These are phyloP conservation scores for Ocimum tenuiflorum DNA, from an alignment of 257 asterid genomes.

Conservation along the genomic window DNA sequence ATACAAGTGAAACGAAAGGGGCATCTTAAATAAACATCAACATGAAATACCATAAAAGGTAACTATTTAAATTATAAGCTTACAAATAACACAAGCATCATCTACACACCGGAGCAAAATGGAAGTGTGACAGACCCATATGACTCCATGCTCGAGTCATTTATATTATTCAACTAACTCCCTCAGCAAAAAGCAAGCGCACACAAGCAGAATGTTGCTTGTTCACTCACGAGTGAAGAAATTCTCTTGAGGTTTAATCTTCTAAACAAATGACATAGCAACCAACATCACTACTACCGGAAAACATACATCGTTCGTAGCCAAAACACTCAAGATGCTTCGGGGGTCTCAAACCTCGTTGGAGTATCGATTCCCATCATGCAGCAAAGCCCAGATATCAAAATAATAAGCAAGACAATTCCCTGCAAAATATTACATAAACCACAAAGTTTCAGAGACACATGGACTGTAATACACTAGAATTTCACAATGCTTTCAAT, in stretches of 20 bases:
- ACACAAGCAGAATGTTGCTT: conserved; percentile 19
- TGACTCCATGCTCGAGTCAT: conserved; percentile 14
- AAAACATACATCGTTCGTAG: conserved; percentile 14
- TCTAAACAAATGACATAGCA: conserved; percentile 23
- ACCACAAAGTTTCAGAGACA: conserved; percentile 1
- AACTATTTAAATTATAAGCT: neutral
- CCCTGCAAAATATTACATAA: conserved; percentile 48
- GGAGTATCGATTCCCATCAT: conserved; percentile 99
- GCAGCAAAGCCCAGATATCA: conserved; percentile 96
- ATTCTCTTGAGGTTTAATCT: conserved; percentile 4
- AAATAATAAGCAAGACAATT: conserved; percentile 70
- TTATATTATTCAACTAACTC: conserved; percentile 23
- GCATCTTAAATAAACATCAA: neutral
- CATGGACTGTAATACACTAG: neutral
- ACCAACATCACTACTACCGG: conserved; percentile 13
- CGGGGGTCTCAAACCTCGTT: conserved; percentile 86
- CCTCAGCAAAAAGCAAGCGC: neutral
- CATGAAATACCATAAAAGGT: neutral
- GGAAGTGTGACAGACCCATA: conserved; percentile 8
- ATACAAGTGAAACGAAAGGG: no score
- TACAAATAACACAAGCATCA: conserved; percentile 11
- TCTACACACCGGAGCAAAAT: conserved; percentile 3
- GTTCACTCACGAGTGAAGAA: conserved; percentile 15
- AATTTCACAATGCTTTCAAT: neutral
- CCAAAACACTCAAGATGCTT: conserved; percentile 49